Base-by-base conservation (phyloP, 352 stramenopile species). In the Phytophthora quininea region DNA sequence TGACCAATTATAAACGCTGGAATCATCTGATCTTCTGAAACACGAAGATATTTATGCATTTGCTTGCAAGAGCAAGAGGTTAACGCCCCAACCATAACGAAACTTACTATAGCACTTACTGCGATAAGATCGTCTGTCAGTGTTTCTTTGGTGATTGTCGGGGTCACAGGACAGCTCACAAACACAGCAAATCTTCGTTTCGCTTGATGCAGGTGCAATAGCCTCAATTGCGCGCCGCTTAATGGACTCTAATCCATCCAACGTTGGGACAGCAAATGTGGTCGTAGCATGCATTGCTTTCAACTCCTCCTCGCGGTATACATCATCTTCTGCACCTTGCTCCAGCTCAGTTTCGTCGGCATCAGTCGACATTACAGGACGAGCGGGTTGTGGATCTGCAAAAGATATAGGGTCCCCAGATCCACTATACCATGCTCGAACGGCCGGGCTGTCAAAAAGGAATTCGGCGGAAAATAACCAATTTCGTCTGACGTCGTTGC, bases 371-470 rank as follows among this genome's bases (percentile, higher is more conserved):
- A 29, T 48, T 5, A n/a, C 27, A 4, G 3, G 14, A 48, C 14
- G 3, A 2, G 4, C 42, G n/a, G 14, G 42, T n/a, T 29, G 14
- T 48, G 42, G 30, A n/a, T 27, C 42, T 40, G 6, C 35, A 40
- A 40, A 40, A 6, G 35, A 40, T 11, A 40, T 40, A 48, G 4
- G 42, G 2, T 3, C 19, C 1, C 3, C 14, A 27, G 3, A 7
- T 48, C 42, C 42, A 27, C 42, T 48, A n/a, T 48, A 48, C 42
- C 42, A 48, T 48, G 42, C 42, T n/a, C 42, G 42, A 29, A 48
- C 42, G 4, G 14, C 42, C 6, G 42, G 42, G 3, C 42, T n/a
- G 14, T 48, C 14, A 27, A 48, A 48, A 48, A 48, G 1, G 42
- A 40, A 40, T 40, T 6, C 10, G 35, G 35, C 6, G 35, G 35